Evolutionary conservation across 2,329 filamentous ascomycete genomes (phyloP), one percentile per base, ranked within the genome.

Genomic region (Sclerotinia glacialis): DNA sequence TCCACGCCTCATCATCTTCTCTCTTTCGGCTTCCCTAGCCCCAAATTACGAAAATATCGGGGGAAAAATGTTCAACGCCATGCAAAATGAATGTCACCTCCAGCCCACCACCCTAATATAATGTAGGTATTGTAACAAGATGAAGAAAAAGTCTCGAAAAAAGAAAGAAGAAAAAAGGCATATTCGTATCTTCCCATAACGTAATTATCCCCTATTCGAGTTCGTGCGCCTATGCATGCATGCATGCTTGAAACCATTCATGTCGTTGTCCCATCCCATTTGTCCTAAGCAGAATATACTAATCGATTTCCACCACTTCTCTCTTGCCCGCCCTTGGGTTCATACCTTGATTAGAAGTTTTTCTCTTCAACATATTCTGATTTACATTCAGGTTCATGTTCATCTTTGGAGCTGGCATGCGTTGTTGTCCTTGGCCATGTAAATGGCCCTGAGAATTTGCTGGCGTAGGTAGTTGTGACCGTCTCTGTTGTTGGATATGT

Each of bases 241-340:
- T 62, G 40, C 50, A 61, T 63, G 42, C 47, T 50, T 64, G 37
- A 40, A 64, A 8, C 58, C 44, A 40, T 61, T 61, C 26, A 21
- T 61, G 26, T 61, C 58, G 12, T 61, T 40, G 58, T 34, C 44
- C 44, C 31, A 37, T 61, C n/a, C 44, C n/a, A 61, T 49, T 59
- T 26, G 14, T 60, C 58, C 31, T 12, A 49, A 49, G 44, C 28
- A 37, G 49, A 37, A 49, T 49, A 5, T 49, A 61, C 58, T 69
- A 74, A 69, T 74, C 72, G 58, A 74, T 72, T 54, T 72, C 72
- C 44, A 74, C 69, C 12, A 73, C 56, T 60, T 72, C 71, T 28
- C 62, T 64, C 47, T 56, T 67, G 52, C n/a, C 50, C 21, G 52
- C 21, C 56, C 66, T 71, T 4, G 46, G 71, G 53, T 67, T 70